Evolutionary conservation across 495 filamentous ascomycete species (phyloP), one percentile per base, ranked within the genome.

Genomic region (Hyphodiscus hymeniophilus): DNA sequence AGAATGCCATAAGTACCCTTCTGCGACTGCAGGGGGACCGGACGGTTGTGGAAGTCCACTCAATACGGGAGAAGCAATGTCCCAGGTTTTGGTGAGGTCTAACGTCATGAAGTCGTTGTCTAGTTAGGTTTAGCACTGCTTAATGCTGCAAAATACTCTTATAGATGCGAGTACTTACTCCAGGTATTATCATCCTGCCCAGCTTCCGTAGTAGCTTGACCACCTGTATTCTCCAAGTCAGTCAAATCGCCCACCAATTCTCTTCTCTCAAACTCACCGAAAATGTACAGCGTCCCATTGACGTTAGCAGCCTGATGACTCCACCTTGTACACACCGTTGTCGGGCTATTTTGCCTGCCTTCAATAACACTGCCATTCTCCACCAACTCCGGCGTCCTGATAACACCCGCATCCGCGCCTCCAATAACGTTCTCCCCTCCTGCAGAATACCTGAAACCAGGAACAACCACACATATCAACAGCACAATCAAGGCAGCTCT

Each of bases 1-100:
- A 30, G 82, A 79, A 54, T 79, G 77, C 85, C 85, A 89, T 2
- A 89, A 72, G 51, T 79, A 81, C 15, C 82, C 84, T 34, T 82
- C 75, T 1, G 84, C 70, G 11, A 88, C 80, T 6, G 80, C 68
- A 6, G 84, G 85, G 2, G 81, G 82, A 0, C 81, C 84, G 13
- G 73, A 77, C 7, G 84, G 84, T 48, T 75, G 72, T 16, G 81
- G 63, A 22, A 87, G 76, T 3, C 76, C 76, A 12, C 60, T 64
- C 1, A 87, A 50, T 3, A 74, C 61, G n/a, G 84, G 84, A 1
- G 74, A 72, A 34, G 58, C 66, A n/a, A 77, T 80, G 43, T 82
- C 68, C 80, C 82, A 89, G 16, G 73, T 71, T 49, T 74, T 77
- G 10, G 77, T 82, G 31, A 88, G 65, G 45, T 85, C 78, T 13